phyloP scores from a whole-genome alignment of 2,329 filamentous ascomycete genomes.

The Tolypocladium amazonense region DNA sequence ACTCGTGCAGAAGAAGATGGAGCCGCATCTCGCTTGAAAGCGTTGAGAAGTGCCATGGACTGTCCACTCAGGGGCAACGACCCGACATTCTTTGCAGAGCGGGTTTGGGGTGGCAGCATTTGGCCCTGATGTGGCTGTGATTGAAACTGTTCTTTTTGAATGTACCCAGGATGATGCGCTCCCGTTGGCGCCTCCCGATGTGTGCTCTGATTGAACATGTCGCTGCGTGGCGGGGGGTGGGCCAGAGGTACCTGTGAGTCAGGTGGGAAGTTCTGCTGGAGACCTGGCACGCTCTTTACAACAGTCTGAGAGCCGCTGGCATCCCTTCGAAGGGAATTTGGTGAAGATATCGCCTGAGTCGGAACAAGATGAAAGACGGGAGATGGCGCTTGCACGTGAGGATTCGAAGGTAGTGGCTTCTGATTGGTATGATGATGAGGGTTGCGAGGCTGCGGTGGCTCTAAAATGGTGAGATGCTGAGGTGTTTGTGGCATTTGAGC shows the following conservation, averaged over 20 bases:
- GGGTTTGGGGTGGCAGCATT: conserved; percentile 5
- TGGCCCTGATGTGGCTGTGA: conserved; percentile 5
- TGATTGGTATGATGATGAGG: conserved; percentile 45
- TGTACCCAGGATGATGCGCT: neutral
- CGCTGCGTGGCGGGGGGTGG: conserved; percentile 35
- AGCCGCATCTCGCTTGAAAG: conserved; percentile 25
- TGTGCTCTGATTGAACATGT: conserved; percentile 31
- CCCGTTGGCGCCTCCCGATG: conserved; percentile 15
- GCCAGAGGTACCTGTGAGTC: conserved; percentile 14
- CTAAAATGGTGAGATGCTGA: conserved; percentile 39
- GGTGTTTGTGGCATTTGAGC: conserved; percentile 35
- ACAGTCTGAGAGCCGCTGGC: conserved; percentile 6
- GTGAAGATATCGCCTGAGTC: conserved; percentile 8
- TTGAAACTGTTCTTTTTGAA: conserved; percentile 6
- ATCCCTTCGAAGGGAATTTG: conserved; percentile 7
- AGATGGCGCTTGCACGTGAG: conserved; percentile 17
- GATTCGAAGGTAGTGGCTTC: conserved; percentile 23
- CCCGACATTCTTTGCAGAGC: conserved; percentile 3
- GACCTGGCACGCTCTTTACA: conserved; percentile 7
- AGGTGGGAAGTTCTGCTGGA: conserved; percentile 12
- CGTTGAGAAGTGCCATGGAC: conserved; percentile 32
- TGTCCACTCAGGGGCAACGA: conserved; percentile 26
- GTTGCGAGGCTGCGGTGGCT: conserved; percentile 41
- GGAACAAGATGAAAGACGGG: conserved; percentile 17
- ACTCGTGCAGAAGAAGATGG: conserved; percentile 3